phyloP scores from a whole-genome alignment of 1,284 basidiomycete genomes.

The Pseudozyma sp. region DNA sequence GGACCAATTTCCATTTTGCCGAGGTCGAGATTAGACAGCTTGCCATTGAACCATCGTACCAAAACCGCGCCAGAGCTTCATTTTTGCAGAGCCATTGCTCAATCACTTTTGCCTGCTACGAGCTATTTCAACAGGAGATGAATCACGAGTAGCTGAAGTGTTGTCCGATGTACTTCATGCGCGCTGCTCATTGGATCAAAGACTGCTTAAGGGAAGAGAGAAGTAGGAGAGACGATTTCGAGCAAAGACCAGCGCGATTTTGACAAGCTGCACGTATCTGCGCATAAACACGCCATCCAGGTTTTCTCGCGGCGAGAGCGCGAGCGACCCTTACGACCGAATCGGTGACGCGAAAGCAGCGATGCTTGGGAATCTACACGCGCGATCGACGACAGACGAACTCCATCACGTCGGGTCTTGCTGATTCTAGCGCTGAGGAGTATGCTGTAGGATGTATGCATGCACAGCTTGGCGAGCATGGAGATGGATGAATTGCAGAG shows the following conservation, averaged over 20 bases:
- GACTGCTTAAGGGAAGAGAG: neutral
- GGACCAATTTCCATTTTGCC: constrained; percentile 1
- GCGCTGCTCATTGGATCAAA: too few species aligned
- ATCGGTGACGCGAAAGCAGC: neutral
- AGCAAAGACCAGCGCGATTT: constrained; percentile 25
- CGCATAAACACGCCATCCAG: constrained; percentile 11
- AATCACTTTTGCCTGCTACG: neutral
- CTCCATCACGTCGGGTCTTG: too few species aligned
- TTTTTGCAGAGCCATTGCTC: constrained; percentile 10
- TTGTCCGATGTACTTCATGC: neutral
- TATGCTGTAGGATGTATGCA: neutral
- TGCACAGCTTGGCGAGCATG: neutral
- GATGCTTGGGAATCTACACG: too few species aligned
- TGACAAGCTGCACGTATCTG: constrained; percentile 21
- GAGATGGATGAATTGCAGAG: neutral
- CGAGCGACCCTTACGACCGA: constrained; percentile 2
- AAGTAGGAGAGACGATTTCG: neutral
- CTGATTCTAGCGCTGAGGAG: neutral
- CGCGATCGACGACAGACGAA: too few species aligned
- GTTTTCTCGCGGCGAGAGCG: neutral
- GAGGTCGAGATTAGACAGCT: constrained; percentile 15
- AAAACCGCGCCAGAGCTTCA: constrained; percentile 32
- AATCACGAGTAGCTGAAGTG: neutral
- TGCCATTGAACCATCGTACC: neutral
- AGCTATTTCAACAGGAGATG: neutral